Base-by-base conservation (phyloP, 1,139 yeast species). In the Pichia sp. region DNA sequence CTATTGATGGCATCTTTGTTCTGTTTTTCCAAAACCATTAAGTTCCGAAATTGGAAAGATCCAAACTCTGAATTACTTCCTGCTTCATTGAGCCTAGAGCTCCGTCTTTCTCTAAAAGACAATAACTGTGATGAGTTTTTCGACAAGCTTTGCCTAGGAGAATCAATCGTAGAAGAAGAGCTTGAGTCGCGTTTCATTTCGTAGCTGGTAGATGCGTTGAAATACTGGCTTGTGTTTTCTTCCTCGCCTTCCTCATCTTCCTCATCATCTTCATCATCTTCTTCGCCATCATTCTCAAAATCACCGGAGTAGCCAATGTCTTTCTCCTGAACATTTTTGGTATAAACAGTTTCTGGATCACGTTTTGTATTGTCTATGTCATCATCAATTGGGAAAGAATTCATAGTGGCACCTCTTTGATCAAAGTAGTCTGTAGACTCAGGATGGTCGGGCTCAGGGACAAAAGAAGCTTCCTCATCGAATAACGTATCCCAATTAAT, bases 341-440 rank as follows among this genome's bases (percentile, higher is more conserved):
- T 60, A 16, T 65, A 70, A 31, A 16, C 23, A 4, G 26, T 29
- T 8, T 30, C 34, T 11, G 32, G n/a, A 30, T 30, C 13, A 23
- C 26, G 26, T 15, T 36, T 47, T 6, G 15, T 13, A n/a, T n/a
- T 43, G 42, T 74, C 77, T 23, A 74, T 75, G 42, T 72, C 79
- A 16, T 72, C 75, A 55, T 82, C 87, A 45, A 72, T 70, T 0
- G 87, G 86, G 54, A 88, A 84, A 56, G 79, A 82, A 4, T 79
- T 75, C 58, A 85, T 69, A 13, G 77, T 81, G 0, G 97, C 98
- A 6, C 99, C 99, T 62, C 99, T 80, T 8, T 80, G 66, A 64
- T 95, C 99, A 70, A 93, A 95, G 66, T 93, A 93, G 56, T 90
- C 96, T 0, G 97, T 92, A 54, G 85, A 84, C 64, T 88, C 96